Evolutionary conservation across 139 green algal species (phyloP), one percentile per base, ranked within the genome.

Genomic region (Coelastrella sp.): DNA sequence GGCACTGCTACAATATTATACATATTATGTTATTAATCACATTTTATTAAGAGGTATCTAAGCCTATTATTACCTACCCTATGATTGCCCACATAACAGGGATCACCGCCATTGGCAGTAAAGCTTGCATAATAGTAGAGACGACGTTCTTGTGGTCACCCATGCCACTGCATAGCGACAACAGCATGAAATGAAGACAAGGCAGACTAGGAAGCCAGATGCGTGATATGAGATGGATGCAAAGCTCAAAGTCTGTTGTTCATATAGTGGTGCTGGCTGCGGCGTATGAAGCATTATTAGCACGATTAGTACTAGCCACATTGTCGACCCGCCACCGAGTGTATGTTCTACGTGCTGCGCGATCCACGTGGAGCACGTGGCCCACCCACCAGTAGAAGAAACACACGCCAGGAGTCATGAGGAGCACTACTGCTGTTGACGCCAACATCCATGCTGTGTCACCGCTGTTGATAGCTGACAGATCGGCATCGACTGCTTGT

Each of bases 71-170:
- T 47, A 75, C 83, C 66, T 10, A 88, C 83, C 85, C 85, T 5
- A 90, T 11, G 5, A 80, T 73, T 13, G 3, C 19, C 73, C 73
- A 90, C 54, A 90, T 8, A 56, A 90, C 64, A 57, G 85, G 85
- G 16, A 90, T 75, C 20, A 90, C 71, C 10, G 85, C 73, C 56
- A 90, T 17, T 7, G 85, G 73, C 17, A 90, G 22, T 20, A 86
- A 19, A 3, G 80, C 80, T 23, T 77, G 83, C 83, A 88, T 80
- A 13, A 88, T 88, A 47, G 83, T 88, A 6, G 83, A 88, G 2
- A 88, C 83, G 32, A 88, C 83, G 54, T 88, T 88, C 83, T 88
- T 88, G 66, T 88, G 83, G 23, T 80, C 22, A 32, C 16, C 54
- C 22, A 88, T 54, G 83, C 83, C 83, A 11, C 61, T 71, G 61